Percentiles rank a stretch among this genome's conserved stretches.
Evolutionary conservation across 495 filamentous ascomycete genomes (phyloP).

Genomic region (Penicillium silybi): DNA sequence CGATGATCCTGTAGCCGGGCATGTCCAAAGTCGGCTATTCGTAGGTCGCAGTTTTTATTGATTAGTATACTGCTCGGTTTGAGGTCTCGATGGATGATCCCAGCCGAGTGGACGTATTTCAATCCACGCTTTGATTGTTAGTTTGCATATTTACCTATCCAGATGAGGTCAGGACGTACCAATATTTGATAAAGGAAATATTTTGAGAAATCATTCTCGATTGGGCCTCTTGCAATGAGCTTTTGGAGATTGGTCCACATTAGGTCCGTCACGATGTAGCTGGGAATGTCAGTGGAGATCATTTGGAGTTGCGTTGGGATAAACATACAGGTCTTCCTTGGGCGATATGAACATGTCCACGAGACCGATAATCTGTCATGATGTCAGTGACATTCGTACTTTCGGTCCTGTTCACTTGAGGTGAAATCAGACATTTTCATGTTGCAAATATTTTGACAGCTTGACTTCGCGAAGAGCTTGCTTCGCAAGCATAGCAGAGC

Average conservation of each 20-base stretch:
- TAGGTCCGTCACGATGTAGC: slow-evolving; percentile 90
- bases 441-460: neutral
- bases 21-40: slow-evolving; percentile 92
- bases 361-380: neutral
- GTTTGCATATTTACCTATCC: neutral
- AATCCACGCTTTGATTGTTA: slow-evolving; percentile 58
- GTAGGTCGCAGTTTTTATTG: slow-evolving; percentile 94
- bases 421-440: neutral
- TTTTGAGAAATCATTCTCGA: slow-evolving; percentile 93
- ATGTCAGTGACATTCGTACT: neutral
- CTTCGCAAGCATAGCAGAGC: neutral
- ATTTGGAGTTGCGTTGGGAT: neutral
- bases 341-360: slow-evolving; percentile 89
- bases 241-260: slow-evolving; percentile 88
- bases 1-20: slow-evolving; percentile 92
- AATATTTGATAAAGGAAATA: slow-evolving; percentile 95
- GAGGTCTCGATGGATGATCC: slow-evolving; percentile 86
- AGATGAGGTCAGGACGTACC: slow-evolving; percentile 41
- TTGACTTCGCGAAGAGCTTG: neutral
- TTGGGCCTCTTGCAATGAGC: slow-evolving; percentile 75
- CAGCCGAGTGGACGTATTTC: slow-evolving; percentile 93
- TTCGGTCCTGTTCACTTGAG: neutral
- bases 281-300: slow-evolving; percentile 21
- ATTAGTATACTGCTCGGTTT: slow-evolving; percentile 92
- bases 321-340: slow-evolving; percentile 79